Evolutionary conservation across 257 asterid genomes (phyloP).

Genomic region (Nicotiana tomentosiformis): DNA sequence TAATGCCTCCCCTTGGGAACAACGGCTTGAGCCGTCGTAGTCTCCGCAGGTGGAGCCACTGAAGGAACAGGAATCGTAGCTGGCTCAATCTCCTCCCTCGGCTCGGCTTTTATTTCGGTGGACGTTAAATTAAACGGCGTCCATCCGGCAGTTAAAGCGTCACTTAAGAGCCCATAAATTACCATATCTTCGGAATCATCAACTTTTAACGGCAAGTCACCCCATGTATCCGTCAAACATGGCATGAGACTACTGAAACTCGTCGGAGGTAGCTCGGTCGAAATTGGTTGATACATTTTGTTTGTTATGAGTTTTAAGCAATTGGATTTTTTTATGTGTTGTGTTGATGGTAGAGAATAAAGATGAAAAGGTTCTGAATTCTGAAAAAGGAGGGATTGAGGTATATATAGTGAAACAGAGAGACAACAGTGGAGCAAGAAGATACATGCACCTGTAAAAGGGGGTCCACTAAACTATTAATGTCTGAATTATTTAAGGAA

Average conservation of each 20-base stretch:
- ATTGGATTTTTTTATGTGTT: neutral
- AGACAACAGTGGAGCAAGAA: slow-evolving; percentile 3
- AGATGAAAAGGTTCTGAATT: slow-evolving; percentile 15
- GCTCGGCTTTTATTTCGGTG: slow-evolving; percentile 47
- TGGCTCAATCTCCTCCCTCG: slow-evolving; percentile 32
- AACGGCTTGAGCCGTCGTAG: slow-evolving; percentile 1
- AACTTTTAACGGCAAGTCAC: slow-evolving; percentile 76
- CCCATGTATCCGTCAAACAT: slow-evolving; percentile 73
- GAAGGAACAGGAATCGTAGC: neutral
- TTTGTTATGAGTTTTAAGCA: neutral
- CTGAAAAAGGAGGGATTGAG: neutral
- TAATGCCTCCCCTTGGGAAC: slow-evolving; percentile 57
- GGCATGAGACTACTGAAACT: slow-evolving; percentile 59
- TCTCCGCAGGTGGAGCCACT: slow-evolving; percentile 12
- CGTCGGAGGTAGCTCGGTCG: slow-evolving; percentile 17
- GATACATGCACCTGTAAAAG: slow-evolving; percentile 37
- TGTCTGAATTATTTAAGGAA: neutral
- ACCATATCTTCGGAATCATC: slow-evolving; percentile 89
- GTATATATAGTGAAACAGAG: slow-evolving; percentile 28
- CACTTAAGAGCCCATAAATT: slow-evolving; percentile 61
- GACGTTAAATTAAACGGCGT: slow-evolving; percentile 46
- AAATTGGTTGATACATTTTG: slow-evolving; percentile 34
- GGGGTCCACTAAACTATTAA: neutral
- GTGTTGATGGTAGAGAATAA: neutral
- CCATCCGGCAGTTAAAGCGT: slow-evolving; percentile 81